Conservation (phyloP, 768 basidiomycete species). For the Obba rivulosa region DNA sequence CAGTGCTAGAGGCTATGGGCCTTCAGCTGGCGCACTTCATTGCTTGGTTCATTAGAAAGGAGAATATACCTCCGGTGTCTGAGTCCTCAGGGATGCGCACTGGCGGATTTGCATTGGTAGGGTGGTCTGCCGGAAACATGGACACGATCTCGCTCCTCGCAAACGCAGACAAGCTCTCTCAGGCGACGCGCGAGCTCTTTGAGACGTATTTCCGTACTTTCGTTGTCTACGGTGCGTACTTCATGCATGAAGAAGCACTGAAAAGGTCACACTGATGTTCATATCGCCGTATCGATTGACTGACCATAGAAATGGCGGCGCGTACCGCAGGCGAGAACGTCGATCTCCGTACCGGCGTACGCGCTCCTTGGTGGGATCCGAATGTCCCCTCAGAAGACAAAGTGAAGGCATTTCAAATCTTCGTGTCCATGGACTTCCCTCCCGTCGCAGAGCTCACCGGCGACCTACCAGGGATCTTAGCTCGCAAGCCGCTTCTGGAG, state of each 20-base stretch:
- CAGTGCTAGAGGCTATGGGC: background rate
- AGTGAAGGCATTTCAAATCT: background rate
- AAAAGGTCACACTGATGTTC: too few relatives aligned
- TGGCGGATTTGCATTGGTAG: constrained; percentile 25
- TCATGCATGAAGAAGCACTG: background rate
- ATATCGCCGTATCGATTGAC: too few relatives aligned
- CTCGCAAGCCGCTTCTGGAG: too few relatives aligned
- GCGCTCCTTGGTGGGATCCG: background rate
- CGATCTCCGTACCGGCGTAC: background rate
- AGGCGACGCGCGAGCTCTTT: constrained; percentile 5
- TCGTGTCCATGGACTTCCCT: background rate
- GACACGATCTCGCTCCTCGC: constrained; percentile 6
- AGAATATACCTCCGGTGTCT: constrained; percentile 5
- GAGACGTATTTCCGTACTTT: constrained; percentile 6
- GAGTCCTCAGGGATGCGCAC: background rate
- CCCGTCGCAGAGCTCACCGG: background rate
- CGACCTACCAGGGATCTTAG: background rate
- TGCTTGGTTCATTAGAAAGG: constrained; percentile 10
- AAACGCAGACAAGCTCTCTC: constrained; percentile 3
- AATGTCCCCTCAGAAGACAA: background rate
- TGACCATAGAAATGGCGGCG: too few relatives aligned
- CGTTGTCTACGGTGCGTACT: constrained; percentile 7
- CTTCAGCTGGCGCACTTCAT: constrained; percentile 13
- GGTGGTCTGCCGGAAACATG: constrained; percentile 15
- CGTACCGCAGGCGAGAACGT: too few relatives aligned